A percentile compares a stretch with the other conserved stretches of the same genome.
Conservation (phyloP, 345 rosid genomes). For the Lepidium didymum region DNA sequence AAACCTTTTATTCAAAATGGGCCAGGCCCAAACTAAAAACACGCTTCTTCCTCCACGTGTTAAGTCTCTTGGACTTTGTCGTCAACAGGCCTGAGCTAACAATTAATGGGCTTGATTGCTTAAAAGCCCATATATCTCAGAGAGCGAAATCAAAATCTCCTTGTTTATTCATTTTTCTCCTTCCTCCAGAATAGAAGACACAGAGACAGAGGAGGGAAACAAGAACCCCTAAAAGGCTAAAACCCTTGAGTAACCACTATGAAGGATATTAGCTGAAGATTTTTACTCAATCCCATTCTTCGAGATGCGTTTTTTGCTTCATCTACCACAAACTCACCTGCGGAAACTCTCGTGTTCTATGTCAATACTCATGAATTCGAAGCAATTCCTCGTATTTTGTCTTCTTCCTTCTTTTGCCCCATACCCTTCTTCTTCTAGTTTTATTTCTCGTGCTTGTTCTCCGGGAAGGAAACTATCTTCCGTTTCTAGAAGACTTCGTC, state of each 20-base stretch:
- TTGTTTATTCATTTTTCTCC: neutral
- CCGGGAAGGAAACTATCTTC: neutral
- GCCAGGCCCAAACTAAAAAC: neutral
- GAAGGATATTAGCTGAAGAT: neutral
- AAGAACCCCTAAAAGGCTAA: conserved; percentile 22
- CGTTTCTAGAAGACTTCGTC: conserved; percentile 6
- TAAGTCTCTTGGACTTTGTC: neutral
- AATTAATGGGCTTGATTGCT: neutral
- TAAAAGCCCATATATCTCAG: neutral
- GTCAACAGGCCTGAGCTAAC: neutral
- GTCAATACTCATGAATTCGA: conserved; percentile 27
- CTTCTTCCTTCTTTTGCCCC: conserved; percentile 10
- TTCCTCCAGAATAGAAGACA: neutral
- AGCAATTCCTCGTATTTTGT: conserved; percentile 28
- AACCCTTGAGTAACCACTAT: conserved; percentile 19
- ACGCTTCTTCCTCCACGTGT: neutral
- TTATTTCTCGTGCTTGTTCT: neutral
- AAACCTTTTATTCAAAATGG: neutral
- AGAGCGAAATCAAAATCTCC: conserved; percentile 12
- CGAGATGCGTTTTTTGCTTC: conserved; percentile 26
- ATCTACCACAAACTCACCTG: conserved; percentile 12
- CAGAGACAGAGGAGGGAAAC: conserved; percentile 18
- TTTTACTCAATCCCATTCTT: neutral
- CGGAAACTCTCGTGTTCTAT: conserved; percentile 23
- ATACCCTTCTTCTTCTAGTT: conserved; percentile 10